Evolutionary conservation across 305 asterid genomes (phyloP).

Genomic region (Fraxinus ornus): DNA sequence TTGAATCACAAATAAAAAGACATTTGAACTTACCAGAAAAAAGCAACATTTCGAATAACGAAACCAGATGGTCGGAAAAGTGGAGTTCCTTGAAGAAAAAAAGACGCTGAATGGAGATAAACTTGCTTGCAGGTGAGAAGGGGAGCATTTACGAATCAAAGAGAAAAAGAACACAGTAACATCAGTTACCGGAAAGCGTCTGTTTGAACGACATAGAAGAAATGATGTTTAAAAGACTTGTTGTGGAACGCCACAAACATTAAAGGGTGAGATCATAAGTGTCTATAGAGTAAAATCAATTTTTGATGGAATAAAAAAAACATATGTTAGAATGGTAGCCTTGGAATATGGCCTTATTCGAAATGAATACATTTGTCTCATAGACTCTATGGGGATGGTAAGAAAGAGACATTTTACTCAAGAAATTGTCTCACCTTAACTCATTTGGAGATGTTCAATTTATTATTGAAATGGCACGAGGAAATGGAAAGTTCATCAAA

Average conservation of each 20-base stretch:
- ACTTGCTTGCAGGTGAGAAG: neutral
- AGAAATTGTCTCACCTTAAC: neutral
- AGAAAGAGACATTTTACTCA: neutral
- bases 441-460: neutral
- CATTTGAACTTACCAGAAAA: neutral
- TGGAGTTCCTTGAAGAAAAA: neutral
- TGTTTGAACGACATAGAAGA: neutral
- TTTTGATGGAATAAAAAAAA: neutral
- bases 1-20: neutral
- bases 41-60: neutral
- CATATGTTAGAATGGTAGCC: neutral
- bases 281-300: neutral
- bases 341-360: neutral
- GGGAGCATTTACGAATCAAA: neutral
- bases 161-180: neutral
- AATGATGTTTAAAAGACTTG: neutral
- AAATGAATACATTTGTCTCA: neutral
- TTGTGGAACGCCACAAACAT: neutral
- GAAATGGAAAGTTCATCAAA: neutral
- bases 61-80: neutral
- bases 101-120: neutral
- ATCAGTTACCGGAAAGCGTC: neutral
- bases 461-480: neutral
- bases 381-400: neutral
- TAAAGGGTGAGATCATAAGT: neutral